Evolutionary conservation across 2,329 filamentous ascomycete species (phyloP).

Genomic region (Monilinia aucupariae): DNA sequence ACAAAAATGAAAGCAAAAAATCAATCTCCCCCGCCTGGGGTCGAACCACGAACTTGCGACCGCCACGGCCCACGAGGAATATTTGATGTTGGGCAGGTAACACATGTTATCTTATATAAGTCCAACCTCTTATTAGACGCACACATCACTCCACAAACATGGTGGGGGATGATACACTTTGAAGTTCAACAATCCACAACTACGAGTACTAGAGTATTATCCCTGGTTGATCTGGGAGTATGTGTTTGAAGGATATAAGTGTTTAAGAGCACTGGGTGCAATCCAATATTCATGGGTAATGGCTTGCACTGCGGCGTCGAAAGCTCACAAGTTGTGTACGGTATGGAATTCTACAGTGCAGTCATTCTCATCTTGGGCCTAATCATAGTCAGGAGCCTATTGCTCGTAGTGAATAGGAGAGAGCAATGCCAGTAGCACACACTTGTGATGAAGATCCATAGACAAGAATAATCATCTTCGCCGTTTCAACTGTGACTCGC

Average conservation of each 20-base stretch:
- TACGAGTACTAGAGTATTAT: too few relatives aligned
- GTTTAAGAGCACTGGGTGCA: background rate
- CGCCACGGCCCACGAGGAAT: slow-evolving; percentile 16
- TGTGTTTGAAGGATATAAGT: background rate
- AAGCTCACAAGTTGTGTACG: background rate
- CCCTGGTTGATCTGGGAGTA: background rate
- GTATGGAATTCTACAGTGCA: background rate
- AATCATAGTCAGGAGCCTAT: background rate
- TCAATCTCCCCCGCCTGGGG: background rate
- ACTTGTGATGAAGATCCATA: background rate
- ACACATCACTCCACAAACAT: background rate
- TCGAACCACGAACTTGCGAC: slow-evolving; percentile 6
- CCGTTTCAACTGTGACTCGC: background rate
- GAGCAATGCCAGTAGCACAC: background rate
- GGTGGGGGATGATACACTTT: slow-evolving; percentile 2
- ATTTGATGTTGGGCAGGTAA: background rate
- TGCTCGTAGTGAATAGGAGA: background rate
- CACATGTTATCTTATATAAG: background rate
- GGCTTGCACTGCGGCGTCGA: background rate
- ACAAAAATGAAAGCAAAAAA: background rate
- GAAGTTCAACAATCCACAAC: background rate
- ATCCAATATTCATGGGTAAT: background rate
- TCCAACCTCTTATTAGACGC: background rate
- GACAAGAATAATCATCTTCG: background rate
- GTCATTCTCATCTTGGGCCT: background rate